Base-by-base conservation (phyloP, 345 rosid species). In the Cardamine resedifolia region DNA sequence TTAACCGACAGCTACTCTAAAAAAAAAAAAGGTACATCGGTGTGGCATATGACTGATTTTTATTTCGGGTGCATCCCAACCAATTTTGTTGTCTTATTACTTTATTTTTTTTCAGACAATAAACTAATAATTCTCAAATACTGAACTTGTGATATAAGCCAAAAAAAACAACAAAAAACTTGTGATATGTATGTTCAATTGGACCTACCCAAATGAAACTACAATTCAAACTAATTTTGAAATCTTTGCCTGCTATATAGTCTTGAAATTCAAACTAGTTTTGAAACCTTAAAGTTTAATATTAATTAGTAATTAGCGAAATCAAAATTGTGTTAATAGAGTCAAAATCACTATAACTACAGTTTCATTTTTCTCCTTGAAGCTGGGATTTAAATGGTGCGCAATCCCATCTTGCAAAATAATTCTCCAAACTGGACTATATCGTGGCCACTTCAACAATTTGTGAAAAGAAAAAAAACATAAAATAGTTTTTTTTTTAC, bases 51-150 rank as follows among this genome's bases (percentile, higher is more conserved):
- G 62, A 19, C 27, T 39, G 30, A 28, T 55, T 19, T 27, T 43
- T 38, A 36, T n/a, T 24, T 67, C 30, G 12, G 43, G 31, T 68
- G 64, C 53, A 68, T 68, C 55, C 44, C 44, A 68, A 23, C 55
- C 64, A 56, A 43, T 43, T 53, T 39, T 68, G n/a, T 58, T 12
- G 56, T 57, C 64, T 69, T 56, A 30, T 45, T 58, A 20, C 43
- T 57, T 44, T 39, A 5, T 21, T 16, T 39, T 56, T 56, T 19
- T 56, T 43, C 23, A 20, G 16, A 68, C 8, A 53, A 41, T 4
- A 16, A 33, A 15, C n/a, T 15, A 23, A 64, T 12, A 19, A 31
- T 18, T 45, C 0, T 38, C 43, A 38, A 38, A 45, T 9, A 16
- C 21, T 18, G 11, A 45, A 45, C 10, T 16, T 18, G 11, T 36